A percentile compares a stretch with the other conserved stretches of the same genome.
phyloP scores from a whole-genome alignment of 768 basidiomycete species.

The Russula compacta region DNA sequence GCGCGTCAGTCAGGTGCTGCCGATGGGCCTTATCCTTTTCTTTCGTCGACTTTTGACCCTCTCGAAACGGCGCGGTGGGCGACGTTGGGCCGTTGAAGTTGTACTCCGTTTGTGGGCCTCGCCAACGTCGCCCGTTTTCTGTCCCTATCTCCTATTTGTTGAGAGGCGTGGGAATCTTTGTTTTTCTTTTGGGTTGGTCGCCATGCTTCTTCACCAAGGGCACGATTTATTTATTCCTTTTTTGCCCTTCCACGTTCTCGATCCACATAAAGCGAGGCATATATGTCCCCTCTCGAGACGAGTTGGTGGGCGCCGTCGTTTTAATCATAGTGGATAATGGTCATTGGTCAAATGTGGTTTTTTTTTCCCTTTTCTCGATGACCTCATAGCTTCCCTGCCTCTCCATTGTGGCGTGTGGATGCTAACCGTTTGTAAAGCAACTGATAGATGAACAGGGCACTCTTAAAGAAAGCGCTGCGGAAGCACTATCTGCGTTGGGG shows the following conservation, averaged over 20 bases:
- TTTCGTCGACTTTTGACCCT: not conserved
- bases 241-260: not conserved
- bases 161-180: constrained; percentile 10
- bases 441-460: constrained; percentile 19
- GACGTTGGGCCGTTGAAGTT: no score
- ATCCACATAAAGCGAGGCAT: not conserved
- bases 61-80: no score
- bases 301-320: not conserved
- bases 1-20: constrained; percentile 20
- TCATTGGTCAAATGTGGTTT: not conserved
- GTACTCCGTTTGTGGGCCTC: no score
- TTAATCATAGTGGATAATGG: not conserved
- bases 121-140: no score
- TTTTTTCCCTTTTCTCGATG: not conserved
- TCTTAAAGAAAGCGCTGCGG: constrained; percentile 26
- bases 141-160: constrained; percentile 4
- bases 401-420: not conserved
- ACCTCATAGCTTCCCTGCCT: constrained; percentile 5
- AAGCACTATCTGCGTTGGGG: constrained; percentile 27
- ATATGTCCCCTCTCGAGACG: not conserved
- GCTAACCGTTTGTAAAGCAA: constrained; percentile 12
- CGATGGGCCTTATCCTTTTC: not conserved
- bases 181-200: not conserved
- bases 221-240: not conserved
- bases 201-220: not conserved